A percentile compares a stretch with the other conserved stretches of the same genome.
Conservation (phyloP, 2,329 filamentous ascomycete species). For the Emmonsiellopsis sp. region DNA sequence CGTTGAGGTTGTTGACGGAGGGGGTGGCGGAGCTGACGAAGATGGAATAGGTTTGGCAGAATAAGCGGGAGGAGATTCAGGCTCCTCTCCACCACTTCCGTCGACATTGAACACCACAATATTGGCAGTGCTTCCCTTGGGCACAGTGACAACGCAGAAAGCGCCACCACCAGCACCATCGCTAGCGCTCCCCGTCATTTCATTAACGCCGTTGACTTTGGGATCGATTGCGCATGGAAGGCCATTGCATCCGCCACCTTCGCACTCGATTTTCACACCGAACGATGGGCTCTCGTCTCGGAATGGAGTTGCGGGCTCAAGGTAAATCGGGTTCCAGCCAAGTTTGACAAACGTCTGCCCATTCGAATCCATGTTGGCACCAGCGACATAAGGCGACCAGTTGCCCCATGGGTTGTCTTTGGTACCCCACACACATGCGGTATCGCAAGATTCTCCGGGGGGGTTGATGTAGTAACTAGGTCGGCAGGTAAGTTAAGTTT, state of each 20-base stretch:
- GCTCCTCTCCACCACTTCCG: constrained; percentile 25
- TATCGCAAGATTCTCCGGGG: constrained; percentile 51
- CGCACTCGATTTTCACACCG: constrained; percentile 63
- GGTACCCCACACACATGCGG: constrained; percentile 65
- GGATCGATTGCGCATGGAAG: constrained; percentile 67
- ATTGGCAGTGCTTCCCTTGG: constrained; percentile 56
- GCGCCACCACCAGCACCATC: constrained; percentile 57
- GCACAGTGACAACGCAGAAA: constrained; percentile 71
- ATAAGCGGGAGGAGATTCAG: not conserved
- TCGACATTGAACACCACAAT: constrained; percentile 53
- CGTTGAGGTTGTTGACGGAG: constrained; percentile 4
- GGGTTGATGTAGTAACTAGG: constrained; percentile 67
- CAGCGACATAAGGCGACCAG: constrained; percentile 69
- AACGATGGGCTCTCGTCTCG: constrained; percentile 52
- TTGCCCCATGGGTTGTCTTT: constrained; percentile 57
- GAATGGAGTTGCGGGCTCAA: constrained; percentile 44
- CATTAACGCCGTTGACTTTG: constrained; percentile 44
- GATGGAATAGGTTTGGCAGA: not conserved
- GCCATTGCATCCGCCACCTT: constrained; percentile 57
- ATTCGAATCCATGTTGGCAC: constrained; percentile 57
- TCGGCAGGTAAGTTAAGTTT: constrained; percentile 14
- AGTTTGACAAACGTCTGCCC: constrained; percentile 67
- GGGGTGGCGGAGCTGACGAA: not conserved
- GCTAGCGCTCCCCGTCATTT: constrained; percentile 49
- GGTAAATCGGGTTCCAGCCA: constrained; percentile 69